Base-by-base conservation (phyloP, 2,329 filamentous ascomycete genomes). In the Calonectria multiphialidica region DNA sequence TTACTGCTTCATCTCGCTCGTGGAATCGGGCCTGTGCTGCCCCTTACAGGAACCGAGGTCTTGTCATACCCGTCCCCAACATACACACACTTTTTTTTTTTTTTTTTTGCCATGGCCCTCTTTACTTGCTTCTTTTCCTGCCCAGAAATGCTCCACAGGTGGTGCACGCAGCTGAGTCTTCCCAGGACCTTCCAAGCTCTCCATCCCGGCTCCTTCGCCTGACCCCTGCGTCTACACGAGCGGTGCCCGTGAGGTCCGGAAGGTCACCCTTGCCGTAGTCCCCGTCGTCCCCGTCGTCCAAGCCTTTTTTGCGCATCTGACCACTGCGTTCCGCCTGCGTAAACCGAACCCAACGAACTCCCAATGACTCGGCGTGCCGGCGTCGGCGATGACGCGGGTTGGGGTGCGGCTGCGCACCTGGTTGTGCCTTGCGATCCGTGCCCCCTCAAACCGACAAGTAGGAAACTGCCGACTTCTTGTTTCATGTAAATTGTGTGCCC, bases 401-500 rank as follows among this genome's bases (percentile, higher is more conserved):
- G 35, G 37, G 35, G 44, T 40, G 57, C 57, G 37, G 57, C 57
- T 61, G 57, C 37, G 57, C 37, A 57, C 37, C 57, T 23, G 23
- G 44, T 30, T 63, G 35, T 40, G 37, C 16, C 33, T 28, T 35
- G 53, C n/a, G 44, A 68, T 47, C 63, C 53, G 63, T 68, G 65
- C 57, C 23, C 65, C 28, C 40, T n/a, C 12, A 47, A 40, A 55
- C 40, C 50, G 23, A 61, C 42, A 61, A 35, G 68, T 50, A 50
- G 44, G 25, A 66, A 66, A 33, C 68, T 68, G 65, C 42, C 64
- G 65, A 57, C 30, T 53, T 37, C 42, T 66, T 69, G 70, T 72
- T 70, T 72, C 70, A 70, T 70, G 44, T 35, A 72, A 42, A 72
- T 66, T 69, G 50, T 71, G 53, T 65, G 55, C 25, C 45, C 69